Percentiles rank a stretch among this genome's conserved stretches.
phyloP scores from a whole-genome alignment of 139 green algal species.

The Dunaliella sp. region DNA sequence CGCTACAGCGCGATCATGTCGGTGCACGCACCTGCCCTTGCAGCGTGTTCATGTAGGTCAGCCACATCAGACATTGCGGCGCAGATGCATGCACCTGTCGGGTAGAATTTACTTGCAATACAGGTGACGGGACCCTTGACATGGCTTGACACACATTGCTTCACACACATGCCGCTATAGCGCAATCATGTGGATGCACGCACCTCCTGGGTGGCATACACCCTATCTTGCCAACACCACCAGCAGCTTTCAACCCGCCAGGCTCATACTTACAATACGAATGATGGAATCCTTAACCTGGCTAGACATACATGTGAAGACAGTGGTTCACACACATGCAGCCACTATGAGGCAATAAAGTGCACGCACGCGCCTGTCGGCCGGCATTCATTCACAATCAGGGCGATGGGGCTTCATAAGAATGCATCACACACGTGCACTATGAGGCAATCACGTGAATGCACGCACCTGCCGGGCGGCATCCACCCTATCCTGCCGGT shows the following conservation, averaged over 20 bases:
- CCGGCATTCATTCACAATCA: background rate
- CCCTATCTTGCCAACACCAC: too few relatives aligned
- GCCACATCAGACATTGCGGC: background rate
- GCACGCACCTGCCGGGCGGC: background rate
- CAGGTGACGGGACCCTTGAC: background rate
- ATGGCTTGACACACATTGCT: background rate
- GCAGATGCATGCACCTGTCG: background rate
- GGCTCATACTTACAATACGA: too few relatives aligned
- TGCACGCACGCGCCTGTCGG: background rate
- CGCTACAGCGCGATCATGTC: too few relatives aligned
- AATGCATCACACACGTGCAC: too few relatives aligned
- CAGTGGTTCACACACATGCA: background rate
- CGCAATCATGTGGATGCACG: too few relatives aligned
- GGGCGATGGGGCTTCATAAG: too few relatives aligned
- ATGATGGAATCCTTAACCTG: background rate
- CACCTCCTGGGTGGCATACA: background rate
- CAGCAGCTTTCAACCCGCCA: too few relatives aligned
- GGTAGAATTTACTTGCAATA: too few relatives aligned
- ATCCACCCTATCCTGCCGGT: background rate
- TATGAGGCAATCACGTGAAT: too few relatives aligned
- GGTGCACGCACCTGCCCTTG: too few relatives aligned
- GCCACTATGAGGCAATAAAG: too few relatives aligned
- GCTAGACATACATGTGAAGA: background rate
- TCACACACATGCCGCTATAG: background rate
- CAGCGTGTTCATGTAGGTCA: background rate